Conservation (phyloP, 352 stramenopile genomes). For the Globisporangium heterothallicum region DNA sequence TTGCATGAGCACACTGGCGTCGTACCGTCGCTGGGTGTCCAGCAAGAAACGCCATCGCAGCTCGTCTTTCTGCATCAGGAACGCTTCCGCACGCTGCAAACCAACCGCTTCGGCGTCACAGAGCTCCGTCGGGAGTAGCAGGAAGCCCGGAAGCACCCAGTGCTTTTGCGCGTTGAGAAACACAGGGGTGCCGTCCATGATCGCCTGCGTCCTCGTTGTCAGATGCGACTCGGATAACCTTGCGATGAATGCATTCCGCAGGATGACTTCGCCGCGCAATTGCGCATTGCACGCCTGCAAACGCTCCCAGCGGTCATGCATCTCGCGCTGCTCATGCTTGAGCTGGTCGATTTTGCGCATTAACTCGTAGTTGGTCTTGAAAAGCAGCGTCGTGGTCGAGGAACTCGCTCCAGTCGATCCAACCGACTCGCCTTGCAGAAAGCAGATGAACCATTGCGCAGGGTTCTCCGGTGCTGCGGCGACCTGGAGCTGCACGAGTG, state of each 20-base stretch:
- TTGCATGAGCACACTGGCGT: slow-evolving; percentile 37
- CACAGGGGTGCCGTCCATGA: slow-evolving; percentile 55
- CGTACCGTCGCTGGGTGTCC: slow-evolving; percentile 34
- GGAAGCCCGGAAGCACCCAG: slow-evolving; percentile 45
- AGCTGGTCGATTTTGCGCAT: slow-evolving; percentile 45
- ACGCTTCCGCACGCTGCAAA: slow-evolving; percentile 47
- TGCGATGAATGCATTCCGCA: slow-evolving; percentile 45
- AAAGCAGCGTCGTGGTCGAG: slow-evolving; percentile 22
- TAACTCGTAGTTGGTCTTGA: slow-evolving; percentile 63
- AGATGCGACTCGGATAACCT: slow-evolving; percentile 38
- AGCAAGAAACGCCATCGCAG: slow-evolving; percentile 44
- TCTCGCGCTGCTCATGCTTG: slow-evolving; percentile 32
- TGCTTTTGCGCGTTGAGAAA: slow-evolving; percentile 58
- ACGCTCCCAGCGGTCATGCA: slow-evolving; percentile 27
- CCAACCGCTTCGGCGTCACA: slow-evolving; percentile 25
- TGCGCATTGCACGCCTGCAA: slow-evolving; percentile 18
- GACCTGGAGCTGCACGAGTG: slow-evolving; percentile 41
- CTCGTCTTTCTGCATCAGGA: slow-evolving; percentile 70
- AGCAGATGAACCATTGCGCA: slow-evolving; percentile 41
- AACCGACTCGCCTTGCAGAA: slow-evolving; percentile 17
- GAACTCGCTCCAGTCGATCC: not conserved
- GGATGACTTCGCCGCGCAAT: slow-evolving; percentile 32
- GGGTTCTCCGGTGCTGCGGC: slow-evolving; percentile 27
- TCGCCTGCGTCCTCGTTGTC: slow-evolving; percentile 58
- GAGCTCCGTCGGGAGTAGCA: slow-evolving; percentile 30